A percentile compares a stretch with the other conserved stretches of the same genome.
Evolutionary conservation across 2,329 filamentous ascomycete genomes (phyloP).

Genomic region (Rugonectria rugulosa): DNA sequence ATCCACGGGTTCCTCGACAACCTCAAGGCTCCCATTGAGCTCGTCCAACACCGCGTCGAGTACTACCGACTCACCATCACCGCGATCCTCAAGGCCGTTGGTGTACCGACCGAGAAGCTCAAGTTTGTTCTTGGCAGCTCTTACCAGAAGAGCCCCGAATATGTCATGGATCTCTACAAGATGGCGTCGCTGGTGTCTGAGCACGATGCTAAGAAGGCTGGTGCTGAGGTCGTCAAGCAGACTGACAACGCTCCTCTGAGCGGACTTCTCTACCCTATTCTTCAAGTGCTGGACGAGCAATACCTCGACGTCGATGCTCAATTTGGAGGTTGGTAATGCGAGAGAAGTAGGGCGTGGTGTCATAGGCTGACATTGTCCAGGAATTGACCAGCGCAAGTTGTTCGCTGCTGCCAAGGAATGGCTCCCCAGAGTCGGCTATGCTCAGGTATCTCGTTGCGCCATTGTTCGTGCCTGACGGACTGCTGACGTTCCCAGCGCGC

Average conservation of each 20-base stretch:
- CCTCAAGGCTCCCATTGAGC: slow-evolving; percentile 85
- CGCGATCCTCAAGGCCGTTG: slow-evolving; percentile 76
- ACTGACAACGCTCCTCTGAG: slow-evolving; percentile 75
- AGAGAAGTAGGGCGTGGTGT: neutral
- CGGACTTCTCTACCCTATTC: slow-evolving; percentile 51
- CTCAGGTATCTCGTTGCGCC: slow-evolving; percentile 53
- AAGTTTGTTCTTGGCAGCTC: slow-evolving; percentile 84
- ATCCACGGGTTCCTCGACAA: slow-evolving; percentile 83
- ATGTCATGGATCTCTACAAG: slow-evolving; percentile 89
- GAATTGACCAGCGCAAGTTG: slow-evolving; percentile 85
- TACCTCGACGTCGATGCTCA: slow-evolving; percentile 88
- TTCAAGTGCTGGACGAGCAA: slow-evolving; percentile 92
- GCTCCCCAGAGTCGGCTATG: slow-evolving; percentile 86
- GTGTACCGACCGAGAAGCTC: slow-evolving; percentile 79
- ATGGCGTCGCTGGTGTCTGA: slow-evolving; percentile 74
- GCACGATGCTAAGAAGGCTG: slow-evolving; percentile 87
- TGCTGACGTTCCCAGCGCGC: slow-evolving; percentile 40
- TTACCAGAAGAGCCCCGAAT: slow-evolving; percentile 77
- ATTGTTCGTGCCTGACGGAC: slow-evolving; percentile 16
- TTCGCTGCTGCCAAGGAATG: slow-evolving; percentile 87
- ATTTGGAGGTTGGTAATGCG: slow-evolving; percentile 69
- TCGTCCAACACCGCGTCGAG: slow-evolving; percentile 80
- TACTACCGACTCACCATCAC: slow-evolving; percentile 86
- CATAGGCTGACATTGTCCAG: slow-evolving; percentile 19
- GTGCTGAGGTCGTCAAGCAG: slow-evolving; percentile 95